Base-by-base conservation (phyloP, 352 stramenopile genomes). In the Globisporangium cystogenes region DNA sequence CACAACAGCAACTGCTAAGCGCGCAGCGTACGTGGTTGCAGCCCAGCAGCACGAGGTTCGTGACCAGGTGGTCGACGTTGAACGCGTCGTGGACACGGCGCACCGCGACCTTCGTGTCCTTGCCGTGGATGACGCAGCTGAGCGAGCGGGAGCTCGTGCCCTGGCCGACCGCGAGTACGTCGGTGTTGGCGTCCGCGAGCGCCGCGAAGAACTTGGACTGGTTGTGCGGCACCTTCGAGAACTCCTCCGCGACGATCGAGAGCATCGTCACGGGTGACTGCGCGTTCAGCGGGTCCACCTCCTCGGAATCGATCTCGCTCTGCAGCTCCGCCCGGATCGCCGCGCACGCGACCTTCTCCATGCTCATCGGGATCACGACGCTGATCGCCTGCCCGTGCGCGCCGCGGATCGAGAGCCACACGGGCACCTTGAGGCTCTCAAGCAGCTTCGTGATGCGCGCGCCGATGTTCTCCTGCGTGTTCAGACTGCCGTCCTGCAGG, bases 311-410 rank as follows among this genome's bases (percentile, higher is more conserved):
- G 27, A 93, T 69, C 53, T 89, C 77, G 20, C 35, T 37, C 23
- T 70, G 70, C 15, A 93, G 56, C 51, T 90, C 82, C 1, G 60
- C 45, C 21, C 68, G 55, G 47, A 90, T 93, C 5, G 77, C 76
- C 10, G 48, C 41, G 16, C 62, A 66, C 1, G 77, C 72, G 1
- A 55, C 46, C 16, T 62, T 27, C 53, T 84, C 72, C 8, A 62
- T 59, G 10, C 53, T 55, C 3, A 63, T 57, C 23, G 79, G 74
- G 24, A 93, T 80, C 51, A 93, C 79, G 4, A 93, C 76, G 41
- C 75, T 87, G 40, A 90, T 86, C 0, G 79, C 80, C 48, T 93
- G 80, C 33, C 82, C 82, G 47, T 93, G 82, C n/a, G 82, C 82
- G 12, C 80, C 82, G 27, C 76, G 80, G 53, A 92, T 92, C 26